phyloP scores from a whole-genome alignment of 768 basidiomycete genomes.

The Lactifluus piperatus region DNA sequence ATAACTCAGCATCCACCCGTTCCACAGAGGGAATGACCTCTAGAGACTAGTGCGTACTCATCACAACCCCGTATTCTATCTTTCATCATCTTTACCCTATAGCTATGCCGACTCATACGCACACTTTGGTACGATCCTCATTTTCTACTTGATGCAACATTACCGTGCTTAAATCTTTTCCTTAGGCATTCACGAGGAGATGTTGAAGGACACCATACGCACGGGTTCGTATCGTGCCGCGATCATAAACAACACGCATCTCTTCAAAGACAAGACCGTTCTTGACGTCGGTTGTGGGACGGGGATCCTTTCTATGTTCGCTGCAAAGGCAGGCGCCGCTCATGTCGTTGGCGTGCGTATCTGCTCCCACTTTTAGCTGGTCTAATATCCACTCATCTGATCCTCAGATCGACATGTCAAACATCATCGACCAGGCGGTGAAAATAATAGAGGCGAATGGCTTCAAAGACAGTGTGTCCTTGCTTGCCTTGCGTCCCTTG shows the following conservation, averaged over 20 bases:
- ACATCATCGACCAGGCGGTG: constrained; percentile 98
- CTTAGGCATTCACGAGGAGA: constrained; percentile 95
- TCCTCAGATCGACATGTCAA: constrained; percentile 97
- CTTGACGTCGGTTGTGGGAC: constrained; percentile 98
- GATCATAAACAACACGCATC: constrained; percentile 87
- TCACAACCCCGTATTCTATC: neutral
- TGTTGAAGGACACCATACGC: constrained; percentile 95
- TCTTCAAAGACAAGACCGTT: constrained; percentile 96
- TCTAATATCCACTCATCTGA: neutral
- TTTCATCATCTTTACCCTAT: constrained; percentile 15
- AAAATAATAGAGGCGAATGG: constrained; percentile 96
- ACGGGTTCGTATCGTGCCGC: constrained; percentile 92
- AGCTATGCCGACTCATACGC: constrained; percentile 97
- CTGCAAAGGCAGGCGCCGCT: constrained; percentile 89
- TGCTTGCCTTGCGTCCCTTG: neutral
- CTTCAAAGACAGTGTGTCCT: constrained; percentile 79
- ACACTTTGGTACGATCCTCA: constrained; percentile 63
- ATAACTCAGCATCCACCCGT: constrained; percentile 5
- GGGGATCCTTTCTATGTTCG: constrained; percentile 97
- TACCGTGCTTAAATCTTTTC: neutral
- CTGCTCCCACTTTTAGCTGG: neutral
- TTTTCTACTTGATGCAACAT: neutral
- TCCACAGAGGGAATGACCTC: constrained; percentile 53
- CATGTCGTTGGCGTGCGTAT: constrained; percentile 82
- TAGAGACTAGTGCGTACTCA: constrained; percentile 66